Evolutionary conservation across 1,284 basidiomycete genomes (phyloP), one percentile per base, ranked within the genome.

Genomic region (Rhodofomes roseus): DNA sequence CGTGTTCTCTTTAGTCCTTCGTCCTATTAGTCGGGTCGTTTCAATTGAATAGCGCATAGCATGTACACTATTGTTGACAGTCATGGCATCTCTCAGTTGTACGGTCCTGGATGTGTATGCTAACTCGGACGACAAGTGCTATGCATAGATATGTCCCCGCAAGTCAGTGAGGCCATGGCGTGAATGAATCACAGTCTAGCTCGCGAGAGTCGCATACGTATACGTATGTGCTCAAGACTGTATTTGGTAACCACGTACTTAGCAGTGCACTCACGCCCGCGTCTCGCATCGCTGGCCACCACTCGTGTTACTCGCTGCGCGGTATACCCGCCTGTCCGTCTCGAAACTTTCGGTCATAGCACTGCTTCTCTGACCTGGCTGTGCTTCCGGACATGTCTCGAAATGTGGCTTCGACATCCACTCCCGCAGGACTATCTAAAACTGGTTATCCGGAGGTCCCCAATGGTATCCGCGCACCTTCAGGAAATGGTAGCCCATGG

Each of bases 401-500:
- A 14, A 34, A 4, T 5, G 31, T 52, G 16, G 50, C 52, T 39
- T 25, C 56, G 3, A 59, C 58, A 48, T 55, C 54, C 23, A 41
- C 54, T 8, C 14, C 54, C 25, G 50, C 60, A 25, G 31, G 50
- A 6, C n/a, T 53, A 12, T 36, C 36, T 18, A 25, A 23, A 36
- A 31, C 50, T 23, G 29, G 50, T 31, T 46, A 41, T 14, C 43
- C 54, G 31, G 54, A 56, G 6, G n/a, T 34, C 12, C 50, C 31
- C 20, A n/a, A 36, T 37, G 43, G 43, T 44, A 18, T 18, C 18
- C 50, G 31, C 50, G 5, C 16, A 9, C 50, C 50, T 52, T 31
- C 22, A 16, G 9, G 12, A 18, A 63, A 57, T 54, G 58, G 57
- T 20, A 27, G 53, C 31, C 37, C 53, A 39, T 59, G 59, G 57